Evolutionary conservation across 495 filamentous ascomycete species (phyloP), one percentile per base, ranked within the genome.

Genomic region (Schizothecium vesticola): DNA sequence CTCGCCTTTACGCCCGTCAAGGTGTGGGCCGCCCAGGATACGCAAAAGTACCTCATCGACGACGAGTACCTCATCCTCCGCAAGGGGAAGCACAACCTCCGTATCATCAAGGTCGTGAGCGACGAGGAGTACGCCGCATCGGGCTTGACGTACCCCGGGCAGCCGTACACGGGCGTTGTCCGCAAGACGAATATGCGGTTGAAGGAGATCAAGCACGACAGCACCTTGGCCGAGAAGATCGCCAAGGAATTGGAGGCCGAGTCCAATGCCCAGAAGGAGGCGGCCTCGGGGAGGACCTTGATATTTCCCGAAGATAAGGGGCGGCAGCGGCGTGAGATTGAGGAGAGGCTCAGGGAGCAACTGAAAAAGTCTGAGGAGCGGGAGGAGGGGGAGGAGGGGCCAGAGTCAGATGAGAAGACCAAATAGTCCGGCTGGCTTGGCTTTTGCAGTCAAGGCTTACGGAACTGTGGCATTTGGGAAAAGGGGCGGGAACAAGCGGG

Each of bases 31-130:
- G 77, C 83, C 0, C 72, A 83, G 25, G 86, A 89, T 22, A 89
- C 87, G 0, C 43, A 79, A 43, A 83, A 87, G 28, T 92, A 86
- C 71, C 74, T 95, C 23, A 82, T 91, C 21, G 86, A 88, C 55
- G 88, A 79, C 36, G 79, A 86, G 55, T 69, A 89, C 6, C 74
- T 96, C 57, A 85, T 96, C 67, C 77, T 96, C 23, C 86, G 92
- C 71, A 77, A 86, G 31, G 92, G 92, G 33, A 96, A 96, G 78
- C 90, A 90, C 84, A 93, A 93, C 74, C 78, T 95, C 36, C 87
- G 88, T 62, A 78, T 93, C 59, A 82, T 96, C 60, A 80, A 89
- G 69, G 83, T 96, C 68, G 81, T 96, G 19, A 83, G 83, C 68
- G 91, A 96, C 73, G 84, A 89, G 67, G 88, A 91, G 61, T 97